Evolutionary conservation across 2,329 filamentous ascomycete genomes (phyloP).

Genomic region (Colletotrichum sp.): DNA sequence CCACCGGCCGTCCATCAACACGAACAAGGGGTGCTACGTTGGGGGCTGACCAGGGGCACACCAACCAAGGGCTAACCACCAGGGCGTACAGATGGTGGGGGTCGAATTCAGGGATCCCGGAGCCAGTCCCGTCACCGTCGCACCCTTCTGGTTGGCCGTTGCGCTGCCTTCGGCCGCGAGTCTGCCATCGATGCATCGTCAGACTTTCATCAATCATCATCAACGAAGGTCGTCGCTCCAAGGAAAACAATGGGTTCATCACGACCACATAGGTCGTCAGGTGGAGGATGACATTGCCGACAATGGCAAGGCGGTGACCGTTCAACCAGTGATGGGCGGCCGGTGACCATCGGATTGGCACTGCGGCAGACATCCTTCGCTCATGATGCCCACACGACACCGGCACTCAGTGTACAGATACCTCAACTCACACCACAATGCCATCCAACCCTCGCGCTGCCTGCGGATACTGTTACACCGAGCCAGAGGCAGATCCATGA

Average conservation of each 20-base stretch:
- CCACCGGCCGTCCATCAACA: background rate
- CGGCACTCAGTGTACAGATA: background rate
- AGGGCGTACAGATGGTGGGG: background rate
- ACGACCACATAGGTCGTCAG: background rate
- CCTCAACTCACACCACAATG: background rate
- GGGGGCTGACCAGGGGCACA: background rate
- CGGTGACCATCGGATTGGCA: background rate
- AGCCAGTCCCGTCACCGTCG: conserved; percentile 14
- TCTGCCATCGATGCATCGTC: background rate
- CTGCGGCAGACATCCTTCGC: background rate
- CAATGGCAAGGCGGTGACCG: background rate
- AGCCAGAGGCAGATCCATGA: background rate
- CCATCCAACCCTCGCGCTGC: background rate
- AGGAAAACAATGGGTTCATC: background rate
- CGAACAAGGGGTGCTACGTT: background rate
- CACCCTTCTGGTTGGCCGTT: background rate
- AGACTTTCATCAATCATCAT: background rate
- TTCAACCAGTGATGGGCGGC: background rate
- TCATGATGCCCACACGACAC: background rate
- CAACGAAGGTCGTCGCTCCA: background rate
- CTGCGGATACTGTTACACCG: background rate
- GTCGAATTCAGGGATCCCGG: background rate
- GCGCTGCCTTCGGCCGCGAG: background rate
- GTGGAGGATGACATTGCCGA: background rate
- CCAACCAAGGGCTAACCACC: background rate